Conservation (phyloP, 1,139 yeast species). For the Diutina ranongensis region DNA sequence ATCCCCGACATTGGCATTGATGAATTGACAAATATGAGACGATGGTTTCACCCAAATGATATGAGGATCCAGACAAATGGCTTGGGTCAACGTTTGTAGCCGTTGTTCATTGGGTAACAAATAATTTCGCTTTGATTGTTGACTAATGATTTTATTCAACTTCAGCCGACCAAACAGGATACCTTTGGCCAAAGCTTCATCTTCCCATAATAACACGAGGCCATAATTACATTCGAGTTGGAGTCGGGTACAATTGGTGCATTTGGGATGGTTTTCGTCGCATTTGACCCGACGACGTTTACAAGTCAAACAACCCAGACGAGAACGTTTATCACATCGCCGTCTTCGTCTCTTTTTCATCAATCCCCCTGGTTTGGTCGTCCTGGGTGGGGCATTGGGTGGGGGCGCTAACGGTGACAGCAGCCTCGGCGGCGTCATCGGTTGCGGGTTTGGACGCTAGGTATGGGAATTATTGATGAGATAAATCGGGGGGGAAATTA, state of each 20-base stretch:
- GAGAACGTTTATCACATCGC: constrained; percentile 5
- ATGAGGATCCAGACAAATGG: background rate
- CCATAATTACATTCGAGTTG: background rate
- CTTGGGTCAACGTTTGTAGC: constrained; percentile 1
- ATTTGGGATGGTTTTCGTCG: background rate
- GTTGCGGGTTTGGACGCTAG: background rate
- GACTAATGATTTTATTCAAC: constrained; percentile 3
- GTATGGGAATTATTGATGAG: background rate
- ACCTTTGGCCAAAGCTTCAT: constrained; percentile 4
- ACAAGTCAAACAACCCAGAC: constrained; percentile 4
- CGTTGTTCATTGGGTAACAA: constrained; percentile 1
- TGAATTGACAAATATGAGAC: background rate
- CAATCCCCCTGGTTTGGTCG: background rate
- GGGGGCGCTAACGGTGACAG: background rate
- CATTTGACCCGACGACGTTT: constrained; percentile 4
- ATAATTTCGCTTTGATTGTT: background rate
- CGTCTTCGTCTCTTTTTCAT: background rate
- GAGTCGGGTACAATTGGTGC: background rate
- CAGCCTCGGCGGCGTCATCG: constrained; percentile 2
- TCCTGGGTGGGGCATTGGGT: background rate
- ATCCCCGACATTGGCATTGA: background rate
- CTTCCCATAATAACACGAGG: constrained; percentile 3
- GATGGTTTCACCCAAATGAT: background rate
- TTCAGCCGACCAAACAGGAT: constrained; percentile 5
- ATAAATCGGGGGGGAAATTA: background rate